phyloP scores from a whole-genome alignment of 306 rosid species.

The Fragaria iinumae region DNA sequence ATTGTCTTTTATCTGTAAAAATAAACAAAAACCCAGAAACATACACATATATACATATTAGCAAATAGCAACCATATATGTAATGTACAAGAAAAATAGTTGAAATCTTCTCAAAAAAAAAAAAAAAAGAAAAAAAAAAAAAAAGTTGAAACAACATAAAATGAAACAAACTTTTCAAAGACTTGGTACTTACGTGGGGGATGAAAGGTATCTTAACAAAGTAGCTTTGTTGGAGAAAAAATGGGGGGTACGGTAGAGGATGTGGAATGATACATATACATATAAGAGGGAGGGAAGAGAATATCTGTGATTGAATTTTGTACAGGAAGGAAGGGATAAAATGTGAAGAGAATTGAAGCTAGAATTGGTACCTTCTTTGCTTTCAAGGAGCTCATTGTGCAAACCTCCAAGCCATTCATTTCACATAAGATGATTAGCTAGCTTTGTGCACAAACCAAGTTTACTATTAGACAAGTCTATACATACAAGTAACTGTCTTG shows the following conservation, averaged over 20 bases:
- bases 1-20: conserved; percentile 22
- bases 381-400: conserved; percentile 37
- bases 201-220: background rate
- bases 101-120: too few relatives aligned
- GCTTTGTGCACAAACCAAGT: background rate
- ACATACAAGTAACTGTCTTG: background rate
- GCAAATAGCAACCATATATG: background rate
- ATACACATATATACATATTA: background rate
- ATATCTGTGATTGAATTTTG: conserved; percentile 16
- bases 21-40: background rate
- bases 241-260: too few relatives aligned
- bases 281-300: conserved; percentile 20
- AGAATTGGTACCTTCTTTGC: conserved; percentile 55
- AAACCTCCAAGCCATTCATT: background rate
- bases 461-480: background rate
- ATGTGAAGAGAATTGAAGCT: conserved; percentile 32
- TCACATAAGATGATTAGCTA: background rate
- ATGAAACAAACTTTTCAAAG: background rate
- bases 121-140: too few relatives aligned
- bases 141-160: background rate
- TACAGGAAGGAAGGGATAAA: conserved; percentile 48
- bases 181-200: background rate
- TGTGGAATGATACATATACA: background rate
- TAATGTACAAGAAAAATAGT: background rate
- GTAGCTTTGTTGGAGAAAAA: background rate